Percentiles rank a stretch among this genome's conserved stretches.
Evolutionary conservation across 2,329 filamentous ascomycete species (phyloP).

Genomic region (Aspergillus sp.): DNA sequence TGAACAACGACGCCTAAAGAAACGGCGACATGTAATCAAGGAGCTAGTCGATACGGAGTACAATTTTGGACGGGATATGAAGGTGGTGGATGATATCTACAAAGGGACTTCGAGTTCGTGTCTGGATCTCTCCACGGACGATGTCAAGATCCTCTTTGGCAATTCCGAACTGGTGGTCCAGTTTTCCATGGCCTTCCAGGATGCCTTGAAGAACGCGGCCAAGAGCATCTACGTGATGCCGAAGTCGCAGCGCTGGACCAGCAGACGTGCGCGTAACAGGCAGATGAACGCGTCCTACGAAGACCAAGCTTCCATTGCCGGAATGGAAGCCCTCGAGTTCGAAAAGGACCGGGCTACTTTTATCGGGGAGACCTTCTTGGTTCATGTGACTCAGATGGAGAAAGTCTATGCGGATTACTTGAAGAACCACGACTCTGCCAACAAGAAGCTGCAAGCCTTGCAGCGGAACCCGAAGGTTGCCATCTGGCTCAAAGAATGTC

Average conservation of each 20-base stretch:
- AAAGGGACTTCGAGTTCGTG: slow-evolving; percentile 82
- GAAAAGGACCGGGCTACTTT: slow-evolving; percentile 52
- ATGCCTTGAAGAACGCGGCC: slow-evolving; percentile 70
- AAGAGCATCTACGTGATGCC: slow-evolving; percentile 68
- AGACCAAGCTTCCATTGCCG: slow-evolving; percentile 20
- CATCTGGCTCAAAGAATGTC: slow-evolving; percentile 88
- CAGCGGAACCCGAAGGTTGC: slow-evolving; percentile 51
- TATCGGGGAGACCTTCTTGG: slow-evolving; percentile 52
- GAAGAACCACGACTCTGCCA: slow-evolving; percentile 57
- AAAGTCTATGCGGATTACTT: slow-evolving; percentile 58
- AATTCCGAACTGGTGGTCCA: slow-evolving; percentile 86
- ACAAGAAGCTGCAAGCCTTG: slow-evolving; percentile 48
- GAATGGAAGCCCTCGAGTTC: slow-evolving; percentile 35
- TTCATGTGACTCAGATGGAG: slow-evolving; percentile 52
- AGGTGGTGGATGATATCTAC: slow-evolving; percentile 95
- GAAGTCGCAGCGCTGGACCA: slow-evolving; percentile 46
- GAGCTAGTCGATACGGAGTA: slow-evolving; percentile 91
- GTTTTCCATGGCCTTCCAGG: slow-evolving; percentile 73
- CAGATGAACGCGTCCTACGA: slow-evolving; percentile 21
- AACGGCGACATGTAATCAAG: slow-evolving; percentile 77
- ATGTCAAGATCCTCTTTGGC: slow-evolving; percentile 82
- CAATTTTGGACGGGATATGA: slow-evolving; percentile 89
- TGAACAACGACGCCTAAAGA: slow-evolving; percentile 53
- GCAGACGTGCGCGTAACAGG: slow-evolving; percentile 42
- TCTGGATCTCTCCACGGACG: slow-evolving; percentile 69